Percentiles rank a stretch among this genome's conserved stretches.
These are phyloP conservation scores for Fraxinus velutina DNA, from an alignment of 305 asterid species.

Conservation along the genomic window DNA sequence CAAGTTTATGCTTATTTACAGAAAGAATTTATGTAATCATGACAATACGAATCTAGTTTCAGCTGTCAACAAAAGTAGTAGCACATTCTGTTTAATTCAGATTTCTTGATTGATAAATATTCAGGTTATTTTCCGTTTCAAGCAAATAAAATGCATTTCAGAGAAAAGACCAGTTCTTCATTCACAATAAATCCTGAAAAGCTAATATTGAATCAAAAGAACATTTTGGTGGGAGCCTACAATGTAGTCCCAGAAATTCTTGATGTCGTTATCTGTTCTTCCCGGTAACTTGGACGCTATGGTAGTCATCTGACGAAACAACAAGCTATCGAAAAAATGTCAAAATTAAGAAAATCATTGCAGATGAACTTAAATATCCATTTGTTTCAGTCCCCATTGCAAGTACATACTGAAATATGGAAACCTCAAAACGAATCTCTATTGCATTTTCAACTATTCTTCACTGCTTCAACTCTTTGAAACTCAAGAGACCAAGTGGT, in stretches of 20 bases:
- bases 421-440: neutral
- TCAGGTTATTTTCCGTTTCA: too few relatives aligned
- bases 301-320: slow-evolving; percentile 46
- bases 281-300: slow-evolving; percentile 60
- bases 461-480: neutral
- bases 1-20: too few relatives aligned
- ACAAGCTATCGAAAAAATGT: neutral
- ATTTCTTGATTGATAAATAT: too few relatives aligned
- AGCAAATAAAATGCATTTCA: too few relatives aligned
- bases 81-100: too few relatives aligned
- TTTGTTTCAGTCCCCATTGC: neutral
- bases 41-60: too few relatives aligned
- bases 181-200: too few relatives aligned
- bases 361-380: neutral
- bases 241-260: slow-evolving; percentile 56
- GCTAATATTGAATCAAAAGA: too few relatives aligned
- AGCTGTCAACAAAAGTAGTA: too few relatives aligned
- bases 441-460: neutral
- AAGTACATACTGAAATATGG: neutral
- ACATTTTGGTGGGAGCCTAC: slow-evolving; percentile 15
- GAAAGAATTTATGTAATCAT: too few relatives aligned
- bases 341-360: neutral
- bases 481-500: neutral
- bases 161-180: too few relatives aligned
- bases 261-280: slow-evolving; percentile 69